Evolutionary conservation across 768 basidiomycete species (phyloP).

Genomic region (Coprinopsis cinerea): DNA sequence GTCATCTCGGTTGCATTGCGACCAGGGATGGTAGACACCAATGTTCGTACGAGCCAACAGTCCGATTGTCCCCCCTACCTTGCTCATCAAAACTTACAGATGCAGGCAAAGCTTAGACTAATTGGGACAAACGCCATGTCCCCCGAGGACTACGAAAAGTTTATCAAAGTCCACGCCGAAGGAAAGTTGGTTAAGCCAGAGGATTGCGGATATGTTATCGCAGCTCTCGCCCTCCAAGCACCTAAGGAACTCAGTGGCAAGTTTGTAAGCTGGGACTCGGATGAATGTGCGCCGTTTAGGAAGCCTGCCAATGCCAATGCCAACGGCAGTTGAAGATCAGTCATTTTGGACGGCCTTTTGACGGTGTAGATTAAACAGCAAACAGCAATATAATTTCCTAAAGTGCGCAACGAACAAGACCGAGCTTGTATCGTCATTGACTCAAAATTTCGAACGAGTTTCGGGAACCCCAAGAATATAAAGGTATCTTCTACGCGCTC

Average conservation of each 20-base stretch:
- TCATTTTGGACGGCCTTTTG: not conserved
- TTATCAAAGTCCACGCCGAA: constrained; percentile 49
- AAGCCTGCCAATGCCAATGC: constrained; percentile 14
- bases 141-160: constrained; percentile 46
- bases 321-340: constrained; percentile 2
- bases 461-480: not conserved
- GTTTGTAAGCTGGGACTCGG: constrained; percentile 79
- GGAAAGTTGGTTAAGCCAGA: constrained; percentile 75
- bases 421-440: too few species aligned
- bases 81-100: constrained; percentile 35
- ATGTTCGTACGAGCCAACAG: constrained; percentile 36
- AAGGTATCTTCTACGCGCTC: not conserved
- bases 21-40: constrained; percentile 85
- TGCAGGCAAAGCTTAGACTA: constrained; percentile 58
- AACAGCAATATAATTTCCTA: constrained; percentile 7
- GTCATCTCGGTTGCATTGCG: constrained; percentile 72
- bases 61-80: not conserved
- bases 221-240: constrained; percentile 64
- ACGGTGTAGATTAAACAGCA: constrained; percentile 1
- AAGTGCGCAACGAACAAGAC: too few species aligned
- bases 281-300: constrained; percentile 56
- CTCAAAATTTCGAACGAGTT: not conserved
- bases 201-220: constrained; percentile 73
- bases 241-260: constrained; percentile 59
- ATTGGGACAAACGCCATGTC: constrained; percentile 50